A percentile compares a stretch with the other conserved stretches of the same genome.
Evolutionary conservation across 768 basidiomycete species (phyloP).

Genomic region (Cystobasidiopsis lactophilus): DNA sequence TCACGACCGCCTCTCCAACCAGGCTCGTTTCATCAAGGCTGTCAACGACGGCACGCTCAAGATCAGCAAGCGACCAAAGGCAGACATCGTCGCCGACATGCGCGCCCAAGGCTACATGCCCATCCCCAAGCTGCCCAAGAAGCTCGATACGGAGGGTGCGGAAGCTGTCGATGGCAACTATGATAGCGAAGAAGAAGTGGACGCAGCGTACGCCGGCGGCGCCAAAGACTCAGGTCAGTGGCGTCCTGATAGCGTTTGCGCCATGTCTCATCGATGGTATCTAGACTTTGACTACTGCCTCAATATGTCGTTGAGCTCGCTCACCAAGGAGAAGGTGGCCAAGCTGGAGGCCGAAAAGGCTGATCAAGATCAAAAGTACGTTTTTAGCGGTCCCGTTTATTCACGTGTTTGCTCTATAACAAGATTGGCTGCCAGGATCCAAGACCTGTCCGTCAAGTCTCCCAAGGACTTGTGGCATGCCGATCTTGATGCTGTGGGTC

Average conservation of each 20-base stretch:
- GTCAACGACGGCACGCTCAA: constrained; percentile 63
- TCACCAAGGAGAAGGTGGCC: constrained; percentile 72
- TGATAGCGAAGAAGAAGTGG: neutral
- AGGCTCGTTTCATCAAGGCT: constrained; percentile 92
- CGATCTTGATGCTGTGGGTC: constrained; percentile 1
- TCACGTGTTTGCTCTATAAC: neutral
- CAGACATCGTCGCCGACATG: constrained; percentile 60
- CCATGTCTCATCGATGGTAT: constrained; percentile 22
- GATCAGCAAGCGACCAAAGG: constrained; percentile 72
- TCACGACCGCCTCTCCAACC: constrained; percentile 71
- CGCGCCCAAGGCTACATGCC: constrained; percentile 67
- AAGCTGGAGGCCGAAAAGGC: neutral
- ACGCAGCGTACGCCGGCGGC: neutral
- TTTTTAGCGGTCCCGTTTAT: neutral
- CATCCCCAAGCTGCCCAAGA: constrained; percentile 58
- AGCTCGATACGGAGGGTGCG: constrained; percentile 42
- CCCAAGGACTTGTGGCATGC: neutral
- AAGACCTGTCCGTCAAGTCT: neutral
- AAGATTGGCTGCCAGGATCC: neutral
- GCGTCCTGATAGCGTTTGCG: too few species aligned
- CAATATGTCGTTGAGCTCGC: constrained; percentile 81
- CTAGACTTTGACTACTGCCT: constrained; percentile 76
- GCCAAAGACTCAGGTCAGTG: neutral
- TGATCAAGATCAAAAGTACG: neutral
- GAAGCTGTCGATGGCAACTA: constrained; percentile 25